Evolutionary conservation across 768 basidiomycete species (phyloP), one percentile per base, ranked within the genome.

Genomic region (Boletus fagicola): DNA sequence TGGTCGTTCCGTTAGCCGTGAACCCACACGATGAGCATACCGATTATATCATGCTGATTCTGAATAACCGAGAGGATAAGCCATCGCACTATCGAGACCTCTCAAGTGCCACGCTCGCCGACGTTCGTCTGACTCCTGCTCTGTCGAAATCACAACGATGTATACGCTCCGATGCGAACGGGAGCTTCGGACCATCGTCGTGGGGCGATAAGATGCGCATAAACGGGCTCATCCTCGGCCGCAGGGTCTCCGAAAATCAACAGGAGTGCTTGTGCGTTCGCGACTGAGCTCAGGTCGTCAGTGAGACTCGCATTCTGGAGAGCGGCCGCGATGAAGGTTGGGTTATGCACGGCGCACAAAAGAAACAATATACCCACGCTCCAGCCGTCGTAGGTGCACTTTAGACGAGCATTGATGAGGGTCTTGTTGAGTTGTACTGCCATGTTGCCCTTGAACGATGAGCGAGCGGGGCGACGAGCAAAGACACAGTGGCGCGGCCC

Each of bases 151-250:
- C 28, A 7, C 4, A 28, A 6, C 6, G 28, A 28, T n/a, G n/a
- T n/a, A n/a, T n/a, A n/a, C n/a, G n/a, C n/a, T n/a, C n/a, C n/a
- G n/a, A n/a, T n/a, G n/a, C n/a, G n/a, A n/a, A n/a, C n/a, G n/a
- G n/a, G n/a, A n/a, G n/a, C n/a, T n/a, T n/a, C n/a, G n/a, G n/a
- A n/a, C n/a, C n/a, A n/a, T n/a, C n/a, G n/a, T n/a, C n/a, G n/a
- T n/a, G n/a, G n/a, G n/a, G n/a, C n/a, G n/a, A n/a, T n/a, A n/a
- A n/a, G n/a, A n/a, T n/a, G n/a, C n/a, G n/a, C n/a, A n/a, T n/a
- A n/a, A 65, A 92, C 84, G n/a, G 90, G 86, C 65, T 92, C 90
- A 62, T 98, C 96, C 65, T 98, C 94, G 7, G 81, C 79, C 0
- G 83, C 85, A 24, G 87, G 86, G 61, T 93, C 92, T 31, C 91